phyloP scores from a whole-genome alignment of 2,329 filamentous ascomycete species.

The Aspergillus pseudonomiae region DNA sequence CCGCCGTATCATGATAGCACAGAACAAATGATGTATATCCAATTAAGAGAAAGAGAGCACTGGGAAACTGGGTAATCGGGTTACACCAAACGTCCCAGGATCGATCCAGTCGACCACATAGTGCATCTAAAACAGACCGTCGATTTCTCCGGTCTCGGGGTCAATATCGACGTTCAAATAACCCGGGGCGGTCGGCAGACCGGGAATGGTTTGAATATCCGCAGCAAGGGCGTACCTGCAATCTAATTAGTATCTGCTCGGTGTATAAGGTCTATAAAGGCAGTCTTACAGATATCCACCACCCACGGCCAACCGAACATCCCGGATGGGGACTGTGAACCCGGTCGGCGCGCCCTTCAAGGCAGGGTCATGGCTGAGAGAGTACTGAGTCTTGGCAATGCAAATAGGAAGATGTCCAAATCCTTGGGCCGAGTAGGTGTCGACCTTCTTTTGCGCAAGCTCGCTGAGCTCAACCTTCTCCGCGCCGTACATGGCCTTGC shows the following conservation, averaged over 20 bases:
- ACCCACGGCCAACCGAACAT: conserved; percentile 91
- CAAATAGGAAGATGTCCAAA: conserved; percentile 94
- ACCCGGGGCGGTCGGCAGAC: conserved; percentile 89
- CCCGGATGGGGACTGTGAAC: conserved; percentile 91
- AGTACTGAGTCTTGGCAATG: conserved; percentile 98
- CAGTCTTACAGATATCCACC: conserved; percentile 80
- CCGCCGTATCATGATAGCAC: not conserved
- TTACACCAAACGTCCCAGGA: conserved; percentile 36
- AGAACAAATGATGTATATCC: conserved; percentile 1
- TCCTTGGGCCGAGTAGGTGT: conserved; percentile 89
- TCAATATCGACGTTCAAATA: conserved; percentile 92
- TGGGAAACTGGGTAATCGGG: conserved; percentile 60
- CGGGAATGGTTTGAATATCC: conserved; percentile 97
- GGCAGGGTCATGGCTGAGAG: conserved; percentile 85
- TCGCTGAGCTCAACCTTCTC: conserved; percentile 89
- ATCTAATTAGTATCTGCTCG: conserved; percentile 38
- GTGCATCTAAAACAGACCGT: conserved; percentile 76
- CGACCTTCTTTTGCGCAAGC: conserved; percentile 92
- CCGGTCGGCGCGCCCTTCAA: conserved; percentile 94
- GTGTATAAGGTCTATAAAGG: not conserved
- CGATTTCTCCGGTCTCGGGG: conserved; percentile 79
- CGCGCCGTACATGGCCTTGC: conserved; percentile 92
- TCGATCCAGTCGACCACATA: not conserved
- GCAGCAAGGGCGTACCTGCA: conserved; percentile 84
- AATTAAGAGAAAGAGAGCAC: not conserved